These are phyloP conservation scores for Cercospora nicotianae DNA, from an alignment of 2,329 filamentous ascomycete species.

Conservation along the genomic window DNA sequence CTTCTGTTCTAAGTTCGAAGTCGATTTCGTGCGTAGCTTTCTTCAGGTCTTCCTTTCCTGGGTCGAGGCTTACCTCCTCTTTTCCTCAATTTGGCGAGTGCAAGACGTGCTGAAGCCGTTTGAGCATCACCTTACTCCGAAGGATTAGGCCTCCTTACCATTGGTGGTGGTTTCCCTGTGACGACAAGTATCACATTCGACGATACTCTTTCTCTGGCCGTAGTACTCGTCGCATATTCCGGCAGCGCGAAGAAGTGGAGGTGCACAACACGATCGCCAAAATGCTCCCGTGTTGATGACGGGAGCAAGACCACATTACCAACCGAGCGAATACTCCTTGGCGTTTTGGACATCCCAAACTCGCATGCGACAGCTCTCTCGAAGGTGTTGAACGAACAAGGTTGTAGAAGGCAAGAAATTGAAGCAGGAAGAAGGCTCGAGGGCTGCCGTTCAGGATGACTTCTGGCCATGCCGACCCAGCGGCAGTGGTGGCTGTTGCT, in stretches of 20 bases:
- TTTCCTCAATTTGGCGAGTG: neutral
- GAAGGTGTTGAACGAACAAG: too few species aligned
- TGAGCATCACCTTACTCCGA: neutral
- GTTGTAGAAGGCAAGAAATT: neutral
- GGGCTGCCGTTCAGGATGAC: neutral
- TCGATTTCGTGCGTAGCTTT: neutral
- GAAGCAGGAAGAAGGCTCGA: neutral
- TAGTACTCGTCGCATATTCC: neutral
- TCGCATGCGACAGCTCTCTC: too few species aligned
- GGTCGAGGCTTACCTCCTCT: neutral
- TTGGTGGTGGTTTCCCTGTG: neutral
- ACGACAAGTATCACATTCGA: neutral
- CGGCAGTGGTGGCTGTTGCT: constrained; percentile 24
- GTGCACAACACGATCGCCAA: neutral
- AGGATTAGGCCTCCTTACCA: neutral
- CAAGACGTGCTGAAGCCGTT: neutral
- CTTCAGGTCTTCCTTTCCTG: neutral
- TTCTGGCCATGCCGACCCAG: constrained; percentile 28
- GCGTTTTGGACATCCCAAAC: too few species aligned
- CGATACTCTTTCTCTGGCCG: neutral
- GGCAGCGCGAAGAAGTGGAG: neutral
- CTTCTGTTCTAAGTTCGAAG: neutral
- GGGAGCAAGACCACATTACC: neutral
- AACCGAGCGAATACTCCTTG: too few species aligned
- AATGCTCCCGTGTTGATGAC: neutral